Base-by-base conservation (phyloP, 2,329 filamentous ascomycete species). In the Zymoseptoria pseudotritici region DNA sequence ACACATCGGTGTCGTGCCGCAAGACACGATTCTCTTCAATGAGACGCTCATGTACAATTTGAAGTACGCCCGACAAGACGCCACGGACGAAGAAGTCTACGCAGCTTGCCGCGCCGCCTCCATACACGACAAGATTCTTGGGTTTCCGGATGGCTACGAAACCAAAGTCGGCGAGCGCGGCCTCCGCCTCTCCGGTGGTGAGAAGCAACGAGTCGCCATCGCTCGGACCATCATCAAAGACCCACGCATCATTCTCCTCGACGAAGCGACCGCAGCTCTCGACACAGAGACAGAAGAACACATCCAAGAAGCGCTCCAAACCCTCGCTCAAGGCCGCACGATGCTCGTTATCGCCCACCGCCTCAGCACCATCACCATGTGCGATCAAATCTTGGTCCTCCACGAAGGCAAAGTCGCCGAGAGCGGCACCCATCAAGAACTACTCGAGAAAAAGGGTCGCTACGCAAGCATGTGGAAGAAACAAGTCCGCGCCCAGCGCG, bases 1-100 rank as follows among this genome's bases (percentile, higher is more conserved):
- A 61, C 88, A 92, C 72, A 97, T 99, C 69, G 94, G 94, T 22
- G 93, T 99, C 51, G 94, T 99, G 6, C 94, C 94, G 1, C 94
- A 99, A 74, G 94, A 99, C 70, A 97, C 93, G 4, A 89, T 96
- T 5, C 80, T 97, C 52, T 97, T 97, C 82, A 96, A 96, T 73
- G 92, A 96, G 73, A 88, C 89, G 0, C 78, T 97, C 64, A 94
- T 96, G 90, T 96, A 96, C 77, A 97, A 97, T 71, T 79, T 97
- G 62, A 88, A 86, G 72, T 96, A 97, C 72, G 91, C 92, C 61
- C 93, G 93, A 65, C 89, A 90, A 51, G 75, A 82, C 26, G 91
- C 88, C 10, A 89, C 88, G 0, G 87, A 95, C 61, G 88, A 93
- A 66, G 86, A 96, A 26, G 86, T 96, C 1, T 89, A 86, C 69